These are phyloP conservation scores for Erythrophleum ivorense DNA, from an alignment of 331 rosid species.

Conservation along the genomic window DNA sequence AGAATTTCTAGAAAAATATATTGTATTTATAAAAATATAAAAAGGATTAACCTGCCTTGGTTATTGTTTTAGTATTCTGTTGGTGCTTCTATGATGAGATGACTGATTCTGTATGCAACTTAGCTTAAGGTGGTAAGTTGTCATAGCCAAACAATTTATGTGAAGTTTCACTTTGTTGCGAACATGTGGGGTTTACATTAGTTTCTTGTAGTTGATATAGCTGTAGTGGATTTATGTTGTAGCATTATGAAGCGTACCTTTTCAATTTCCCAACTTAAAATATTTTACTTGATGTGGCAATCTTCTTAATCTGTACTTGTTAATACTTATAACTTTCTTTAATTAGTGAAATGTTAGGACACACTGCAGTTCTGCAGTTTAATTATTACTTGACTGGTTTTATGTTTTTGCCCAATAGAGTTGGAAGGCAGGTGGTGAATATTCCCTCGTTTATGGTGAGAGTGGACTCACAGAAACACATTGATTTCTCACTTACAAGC, in stretches of 20 bases:
- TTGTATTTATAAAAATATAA: not conserved
- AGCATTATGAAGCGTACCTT: no score
- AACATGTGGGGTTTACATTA: not conserved
- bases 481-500: conserved; percentile 47
- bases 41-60: not conserved
- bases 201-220: not conserved
- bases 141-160: not conserved
- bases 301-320: not conserved
- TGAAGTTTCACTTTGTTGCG: not conserved
- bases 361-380: not conserved
- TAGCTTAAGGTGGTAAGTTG: not conserved
- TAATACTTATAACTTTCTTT: not conserved
- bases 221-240: no score
- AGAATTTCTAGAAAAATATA: not conserved
- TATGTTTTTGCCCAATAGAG: conserved; percentile 26
- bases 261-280: no score
- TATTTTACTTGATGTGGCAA: no score
- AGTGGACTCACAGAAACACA: conserved; percentile 51
- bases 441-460: conserved; percentile 50
- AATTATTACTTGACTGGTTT: not conserved
- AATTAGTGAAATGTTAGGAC: not conserved
- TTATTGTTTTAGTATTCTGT: not conserved
- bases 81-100: not conserved
- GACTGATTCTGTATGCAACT: not conserved
- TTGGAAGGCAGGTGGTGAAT: conserved; percentile 53